phyloP scores from a whole-genome alignment of 352 stramenopile species.

The Globisporangium canariense region DNA sequence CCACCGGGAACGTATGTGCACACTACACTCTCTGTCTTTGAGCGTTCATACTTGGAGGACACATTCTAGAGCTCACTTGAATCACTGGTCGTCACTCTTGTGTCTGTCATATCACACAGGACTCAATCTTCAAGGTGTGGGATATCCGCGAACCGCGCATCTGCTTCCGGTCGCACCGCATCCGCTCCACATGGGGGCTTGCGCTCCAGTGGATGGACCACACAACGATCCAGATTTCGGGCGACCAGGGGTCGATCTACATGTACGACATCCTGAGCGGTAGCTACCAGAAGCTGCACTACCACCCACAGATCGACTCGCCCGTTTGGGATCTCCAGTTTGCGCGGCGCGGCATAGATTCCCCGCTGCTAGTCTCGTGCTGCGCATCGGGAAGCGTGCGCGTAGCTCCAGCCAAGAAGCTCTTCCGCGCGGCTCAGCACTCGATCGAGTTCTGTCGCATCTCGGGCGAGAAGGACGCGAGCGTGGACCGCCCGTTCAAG shows the following conservation, averaged over 20 bases:
- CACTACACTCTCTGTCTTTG: too few species aligned
- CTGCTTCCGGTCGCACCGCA: conserved; percentile 74
- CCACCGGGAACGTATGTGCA: conserved; percentile 73
- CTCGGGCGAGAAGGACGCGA: conserved; percentile 45
- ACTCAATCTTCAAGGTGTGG: conserved; percentile 84
- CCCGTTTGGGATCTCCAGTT: conserved; percentile 82
- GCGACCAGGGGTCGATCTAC: conserved; percentile 79
- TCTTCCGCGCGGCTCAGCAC: conserved; percentile 59
- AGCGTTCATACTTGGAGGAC: neutral
- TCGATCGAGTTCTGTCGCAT: conserved; percentile 73
- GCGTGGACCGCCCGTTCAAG: conserved; percentile 56
- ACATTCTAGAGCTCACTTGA: neutral
- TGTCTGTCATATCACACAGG: conserved; percentile 29
- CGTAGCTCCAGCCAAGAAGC: conserved; percentile 55
- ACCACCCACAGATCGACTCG: conserved; percentile 80
- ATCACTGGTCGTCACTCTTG: neutral
- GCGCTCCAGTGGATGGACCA: conserved; percentile 76
- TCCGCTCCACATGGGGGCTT: conserved; percentile 78
- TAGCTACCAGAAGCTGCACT: conserved; percentile 78
- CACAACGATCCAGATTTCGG: conserved; percentile 69
- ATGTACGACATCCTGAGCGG: conserved; percentile 78
- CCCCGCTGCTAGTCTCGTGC: conserved; percentile 56
- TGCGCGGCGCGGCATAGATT: conserved; percentile 28
- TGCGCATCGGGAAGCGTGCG: conserved; percentile 71
- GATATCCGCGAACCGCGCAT: conserved; percentile 78